Conservation (phyloP, 1,284 basidiomycete genomes). For the Cystobasidium sp. region DNA sequence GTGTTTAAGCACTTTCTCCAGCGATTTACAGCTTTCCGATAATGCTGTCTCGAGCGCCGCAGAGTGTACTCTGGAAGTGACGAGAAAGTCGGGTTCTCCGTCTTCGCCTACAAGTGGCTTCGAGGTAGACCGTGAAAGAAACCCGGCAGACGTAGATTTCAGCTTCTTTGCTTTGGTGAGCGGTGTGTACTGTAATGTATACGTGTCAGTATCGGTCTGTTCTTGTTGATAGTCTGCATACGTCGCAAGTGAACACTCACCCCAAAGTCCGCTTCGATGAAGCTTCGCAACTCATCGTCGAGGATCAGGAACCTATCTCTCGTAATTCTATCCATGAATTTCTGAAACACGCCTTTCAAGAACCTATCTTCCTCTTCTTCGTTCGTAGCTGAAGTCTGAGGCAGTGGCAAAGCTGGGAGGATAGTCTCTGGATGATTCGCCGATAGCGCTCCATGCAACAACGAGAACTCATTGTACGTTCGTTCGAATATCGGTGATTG, state of each 20-base stretch:
- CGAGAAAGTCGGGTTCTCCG: slow-evolving; percentile 65
- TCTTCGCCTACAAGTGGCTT: slow-evolving; percentile 59
- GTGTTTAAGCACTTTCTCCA: slow-evolving; percentile 79
- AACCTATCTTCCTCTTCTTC: slow-evolving; percentile 94
- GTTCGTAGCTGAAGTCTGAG: slow-evolving; percentile 88
- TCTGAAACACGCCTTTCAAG: slow-evolving; percentile 86
- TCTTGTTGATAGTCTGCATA: slow-evolving; percentile 62
- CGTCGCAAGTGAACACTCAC: slow-evolving; percentile 54
- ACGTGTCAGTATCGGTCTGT: slow-evolving; percentile 74
- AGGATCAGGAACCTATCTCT: slow-evolving; percentile 81
- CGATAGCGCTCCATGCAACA: slow-evolving; percentile 47
- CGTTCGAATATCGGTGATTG: slow-evolving; percentile 46
- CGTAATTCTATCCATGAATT: slow-evolving; percentile 86
- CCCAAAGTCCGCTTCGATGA: slow-evolving; percentile 94
- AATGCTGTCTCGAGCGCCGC: slow-evolving; percentile 87
- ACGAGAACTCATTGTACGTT: slow-evolving; percentile 50
- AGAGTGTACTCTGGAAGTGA: slow-evolving; percentile 82
- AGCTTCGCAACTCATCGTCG: slow-evolving; percentile 88
- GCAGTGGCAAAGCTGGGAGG: slow-evolving; percentile 83
- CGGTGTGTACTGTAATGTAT: slow-evolving; percentile 56
- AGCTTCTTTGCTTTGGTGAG: slow-evolving; percentile 44
- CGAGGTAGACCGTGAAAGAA: slow-evolving; percentile 36
- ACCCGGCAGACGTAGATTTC: slow-evolving; percentile 34
- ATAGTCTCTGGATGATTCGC: slow-evolving; percentile 63
- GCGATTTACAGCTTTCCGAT: slow-evolving; percentile 81